Evolutionary conservation across 495 filamentous ascomycete species (phyloP), one percentile per base, ranked within the genome.

Genomic region (Chaetomium cochliodes): DNA sequence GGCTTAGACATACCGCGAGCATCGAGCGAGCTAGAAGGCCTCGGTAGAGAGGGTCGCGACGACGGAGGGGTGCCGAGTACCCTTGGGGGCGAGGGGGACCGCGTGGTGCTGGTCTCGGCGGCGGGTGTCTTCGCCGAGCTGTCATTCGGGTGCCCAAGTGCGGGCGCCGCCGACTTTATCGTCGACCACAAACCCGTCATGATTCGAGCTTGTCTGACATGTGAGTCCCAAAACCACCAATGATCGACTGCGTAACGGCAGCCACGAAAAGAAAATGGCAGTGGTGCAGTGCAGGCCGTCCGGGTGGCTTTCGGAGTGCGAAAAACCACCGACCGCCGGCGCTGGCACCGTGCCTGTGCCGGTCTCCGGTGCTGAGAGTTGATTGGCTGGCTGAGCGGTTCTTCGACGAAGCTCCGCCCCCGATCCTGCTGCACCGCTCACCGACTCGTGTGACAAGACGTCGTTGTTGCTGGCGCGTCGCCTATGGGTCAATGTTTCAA

Each of bases 181-280:
- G 67, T 44, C 5, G 70, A 64, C 70, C 67, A 72, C 23, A 72
- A 63, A 26, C 67, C 66, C 46, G 69, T 58, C 69, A 70, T 70
- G 28, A 20, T 64, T 26, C 2, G 25, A 11, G 41, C 26, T 33
- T 55, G 52, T 23, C 42, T 12, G 58, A n/a, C 64, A 66, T 58
- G 41, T 62, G 53, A 33, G 53, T 9, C 16, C 9, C 0, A 23
- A 8, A 22, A 37, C 41, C 26, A 39, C 60, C 60, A 51, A 57
- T 49, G 20, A 63, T 9, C 11, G 4, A 3, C 28, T 65, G 55
- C 54, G 57, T 37, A 23, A 59, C 54, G 9, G 60, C 51, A 52
- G 49, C 41, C 47, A 44, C 46, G 22, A 15, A 37, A 39, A 18
- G 41, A 37, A 37, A 47, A 26, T 33, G 13, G 13, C 25, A 39